These are phyloP conservation scores for Heracleum sosnowskyi DNA, from an alignment of 129 eudicot genomes.

Conservation along the genomic window DNA sequence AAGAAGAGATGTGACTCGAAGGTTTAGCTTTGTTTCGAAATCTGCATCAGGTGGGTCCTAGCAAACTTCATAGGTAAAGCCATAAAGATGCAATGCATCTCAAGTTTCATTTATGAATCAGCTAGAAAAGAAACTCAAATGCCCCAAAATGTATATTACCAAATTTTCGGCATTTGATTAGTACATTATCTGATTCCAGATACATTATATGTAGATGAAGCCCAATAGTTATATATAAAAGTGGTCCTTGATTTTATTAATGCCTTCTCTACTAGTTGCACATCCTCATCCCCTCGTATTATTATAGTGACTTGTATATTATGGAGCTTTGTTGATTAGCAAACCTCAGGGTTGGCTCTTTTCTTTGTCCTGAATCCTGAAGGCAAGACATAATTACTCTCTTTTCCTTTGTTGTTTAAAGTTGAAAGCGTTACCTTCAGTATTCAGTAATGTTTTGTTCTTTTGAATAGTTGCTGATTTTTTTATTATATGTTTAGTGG, in stretches of 20 bases:
- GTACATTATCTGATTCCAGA: constrained; percentile 18
- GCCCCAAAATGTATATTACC: constrained; percentile 26
- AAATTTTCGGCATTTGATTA: constrained; percentile 34
- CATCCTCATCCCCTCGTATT: not conserved
- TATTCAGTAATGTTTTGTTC: not conserved
- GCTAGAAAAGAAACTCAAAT: constrained; percentile 20
- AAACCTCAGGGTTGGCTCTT: not conserved
- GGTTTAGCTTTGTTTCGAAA: constrained; percentile 20
- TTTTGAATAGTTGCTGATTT: not conserved
- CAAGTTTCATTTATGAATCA: constrained; percentile 12
- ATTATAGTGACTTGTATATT: not conserved
- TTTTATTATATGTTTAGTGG: not conserved
- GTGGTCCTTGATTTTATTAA: constrained; percentile 4
- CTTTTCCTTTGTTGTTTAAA: not conserved
- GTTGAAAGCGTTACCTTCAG: not conserved
- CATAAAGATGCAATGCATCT: constrained; percentile 30
- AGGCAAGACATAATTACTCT: not conserved
- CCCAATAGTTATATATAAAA: constrained; percentile 3
- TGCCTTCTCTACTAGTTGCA: not conserved
- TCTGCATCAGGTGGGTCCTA: constrained; percentile 18
- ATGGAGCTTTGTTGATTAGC: not conserved
- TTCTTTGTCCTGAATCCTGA: not conserved
- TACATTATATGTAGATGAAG: constrained; percentile 11
- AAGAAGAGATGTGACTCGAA: constrained; percentile 10
- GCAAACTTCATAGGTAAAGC: constrained; percentile 18